Evolutionary conservation across 2,329 filamentous ascomycete species (phyloP).

Genomic region (Cladosporium colombiae): DNA sequence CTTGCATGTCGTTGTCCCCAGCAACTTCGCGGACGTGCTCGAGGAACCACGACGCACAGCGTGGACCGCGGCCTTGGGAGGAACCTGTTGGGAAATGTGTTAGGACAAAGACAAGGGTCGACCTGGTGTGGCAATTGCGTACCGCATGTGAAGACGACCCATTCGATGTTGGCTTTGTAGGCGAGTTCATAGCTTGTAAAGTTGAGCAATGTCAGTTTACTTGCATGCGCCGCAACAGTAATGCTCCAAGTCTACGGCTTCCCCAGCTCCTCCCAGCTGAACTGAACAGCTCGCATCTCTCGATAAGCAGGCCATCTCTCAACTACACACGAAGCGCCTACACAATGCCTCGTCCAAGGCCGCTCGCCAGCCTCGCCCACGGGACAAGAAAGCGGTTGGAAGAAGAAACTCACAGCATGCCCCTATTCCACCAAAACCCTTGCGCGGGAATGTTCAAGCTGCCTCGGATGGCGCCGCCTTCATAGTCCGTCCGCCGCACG

Average conservation of each 20-base stretch:
- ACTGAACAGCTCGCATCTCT: neutral
- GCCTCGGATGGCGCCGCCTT: constrained; percentile 48
- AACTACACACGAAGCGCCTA: too few relatives aligned
- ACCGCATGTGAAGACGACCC: constrained; percentile 51
- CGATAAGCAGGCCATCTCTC: too few relatives aligned
- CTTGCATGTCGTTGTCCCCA: constrained; percentile 42
- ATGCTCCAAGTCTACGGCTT: neutral
- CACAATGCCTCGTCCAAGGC: neutral
- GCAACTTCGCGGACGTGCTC: constrained; percentile 37
- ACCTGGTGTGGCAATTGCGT: too few relatives aligned
- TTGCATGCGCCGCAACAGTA: too few relatives aligned
- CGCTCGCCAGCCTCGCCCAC: neutral
- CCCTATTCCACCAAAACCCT: constrained; percentile 49
- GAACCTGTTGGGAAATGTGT: neutral
- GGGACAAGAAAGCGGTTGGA: too few relatives aligned
- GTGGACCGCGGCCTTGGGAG: constrained; percentile 32
- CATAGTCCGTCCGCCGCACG: constrained; percentile 50
- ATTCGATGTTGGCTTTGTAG: constrained; percentile 46
- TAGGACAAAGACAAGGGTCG: too few relatives aligned
- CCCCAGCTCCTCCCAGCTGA: neutral
- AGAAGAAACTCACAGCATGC: constrained; percentile 34
- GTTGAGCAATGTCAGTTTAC: too few relatives aligned
- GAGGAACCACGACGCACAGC: constrained; percentile 41
- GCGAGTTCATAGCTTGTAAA: constrained; percentile 42
- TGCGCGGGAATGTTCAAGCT: constrained; percentile 52